These are phyloP conservation scores for Cordyceps pruinosa DNA, from an alignment of 2,329 filamentous ascomycete genomes.

Conservation along the genomic window DNA sequence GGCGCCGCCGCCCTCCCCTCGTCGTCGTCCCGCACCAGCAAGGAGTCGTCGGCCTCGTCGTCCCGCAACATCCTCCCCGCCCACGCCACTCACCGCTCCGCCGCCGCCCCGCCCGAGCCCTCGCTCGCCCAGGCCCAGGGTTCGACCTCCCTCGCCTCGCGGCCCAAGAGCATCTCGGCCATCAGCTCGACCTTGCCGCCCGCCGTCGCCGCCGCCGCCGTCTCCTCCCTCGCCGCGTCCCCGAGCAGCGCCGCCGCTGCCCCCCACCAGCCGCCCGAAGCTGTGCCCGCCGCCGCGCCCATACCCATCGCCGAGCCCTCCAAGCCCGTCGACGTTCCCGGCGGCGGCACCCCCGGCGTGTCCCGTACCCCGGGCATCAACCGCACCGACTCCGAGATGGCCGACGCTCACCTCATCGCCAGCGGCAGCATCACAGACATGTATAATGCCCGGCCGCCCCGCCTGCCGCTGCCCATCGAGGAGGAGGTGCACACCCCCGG, in stretches of 20 bases:
- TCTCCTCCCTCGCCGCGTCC: constrained; percentile 42
- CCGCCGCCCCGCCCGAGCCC: constrained; percentile 54
- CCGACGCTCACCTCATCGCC: constrained; percentile 36
- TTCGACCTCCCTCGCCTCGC: constrained; percentile 42
- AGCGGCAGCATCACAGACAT: constrained; percentile 56
- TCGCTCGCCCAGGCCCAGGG: constrained; percentile 55
- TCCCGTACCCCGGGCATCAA: constrained; percentile 30
- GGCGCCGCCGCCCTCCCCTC: neutral
- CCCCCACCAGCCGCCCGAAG: constrained; percentile 36
- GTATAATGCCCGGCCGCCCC: constrained; percentile 68
- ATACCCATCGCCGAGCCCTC: constrained; percentile 31
- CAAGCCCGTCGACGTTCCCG: constrained; percentile 54
- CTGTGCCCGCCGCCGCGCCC: constrained; percentile 37
- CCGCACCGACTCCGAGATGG: constrained; percentile 21
- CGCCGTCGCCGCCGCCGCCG: no score
- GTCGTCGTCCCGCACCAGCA: constrained; percentile 9
- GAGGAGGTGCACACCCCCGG: constrained; percentile 85
- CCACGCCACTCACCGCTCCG: constrained; percentile 47
- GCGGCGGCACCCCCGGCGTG: constrained; percentile 27
- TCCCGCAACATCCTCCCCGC: constrained; percentile 46
- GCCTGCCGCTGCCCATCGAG: constrained; percentile 86
- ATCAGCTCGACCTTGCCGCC: constrained; percentile 30
- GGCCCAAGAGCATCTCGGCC: constrained; percentile 30
- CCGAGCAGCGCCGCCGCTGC: constrained; percentile 30
- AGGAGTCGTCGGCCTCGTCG: constrained; percentile 28